phyloP scores from a whole-genome alignment of 768 basidiomycete species.

The Nevesoporus exiguus region DNA sequence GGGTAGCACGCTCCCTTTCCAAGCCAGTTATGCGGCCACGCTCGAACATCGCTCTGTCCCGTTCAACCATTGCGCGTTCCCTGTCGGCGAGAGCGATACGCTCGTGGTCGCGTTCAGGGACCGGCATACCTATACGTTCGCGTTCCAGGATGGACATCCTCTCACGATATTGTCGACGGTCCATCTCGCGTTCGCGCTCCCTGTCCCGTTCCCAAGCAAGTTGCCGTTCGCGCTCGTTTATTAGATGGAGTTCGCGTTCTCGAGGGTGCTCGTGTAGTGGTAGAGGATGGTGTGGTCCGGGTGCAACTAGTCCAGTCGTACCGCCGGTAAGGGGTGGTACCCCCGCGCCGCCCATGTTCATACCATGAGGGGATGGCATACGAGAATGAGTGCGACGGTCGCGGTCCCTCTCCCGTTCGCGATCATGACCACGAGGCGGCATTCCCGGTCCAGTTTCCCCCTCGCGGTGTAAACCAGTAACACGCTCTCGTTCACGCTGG shows the following conservation, averaged over 20 bases:
- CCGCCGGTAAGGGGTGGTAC: constrained; percentile 4
- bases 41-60: constrained; percentile 22
- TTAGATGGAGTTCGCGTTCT: constrained; percentile 23
- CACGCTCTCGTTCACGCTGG: constrained; percentile 27
- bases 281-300: constrained; percentile 18
- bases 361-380: constrained; percentile 25
- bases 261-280: constrained; percentile 23
- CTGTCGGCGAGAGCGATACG: constrained; percentile 17
- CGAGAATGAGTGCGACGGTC: constrained; percentile 28
- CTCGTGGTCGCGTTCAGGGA: constrained; percentile 24
- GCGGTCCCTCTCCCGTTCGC: constrained; percentile 31
- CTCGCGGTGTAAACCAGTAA: constrained; percentile 20
- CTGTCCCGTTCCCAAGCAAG: constrained; percentile 29
- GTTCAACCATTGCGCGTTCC: constrained; percentile 23
- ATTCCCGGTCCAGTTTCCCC: constrained; percentile 25
- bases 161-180: constrained; percentile 28
- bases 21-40: constrained; percentile 20
- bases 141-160: constrained; percentile 21
- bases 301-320: constrained; percentile 19
- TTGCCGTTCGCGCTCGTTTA: constrained; percentile 25
- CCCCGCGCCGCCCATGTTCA: constrained; percentile 6
- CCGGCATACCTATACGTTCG: constrained; percentile 19
- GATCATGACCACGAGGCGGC: constrained; percentile 24
- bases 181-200: constrained; percentile 25
- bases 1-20: constrained; percentile 21